Percentiles rank a stretch among this genome's conserved stretches.
phyloP scores from a whole-genome alignment of 1,284 basidiomycete species.

The Cryptococcus sp. region DNA sequence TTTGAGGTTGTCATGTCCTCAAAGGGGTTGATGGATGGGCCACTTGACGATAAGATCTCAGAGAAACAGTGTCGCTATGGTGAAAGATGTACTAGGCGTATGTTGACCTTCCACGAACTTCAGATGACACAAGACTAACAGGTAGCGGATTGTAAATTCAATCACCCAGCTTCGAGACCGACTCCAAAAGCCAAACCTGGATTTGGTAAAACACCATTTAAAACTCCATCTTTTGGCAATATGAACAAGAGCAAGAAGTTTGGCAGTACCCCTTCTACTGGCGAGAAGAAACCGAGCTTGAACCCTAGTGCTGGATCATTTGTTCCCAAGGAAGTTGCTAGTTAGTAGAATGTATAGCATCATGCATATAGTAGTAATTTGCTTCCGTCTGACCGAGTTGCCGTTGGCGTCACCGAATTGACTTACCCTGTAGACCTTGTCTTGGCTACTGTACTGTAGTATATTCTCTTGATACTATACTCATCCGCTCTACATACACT shows the following conservation, averaged over 20 bases:
- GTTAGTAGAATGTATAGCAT: neutral
- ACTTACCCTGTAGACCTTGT: neutral
- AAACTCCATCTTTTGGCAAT: slow-evolving; percentile 4
- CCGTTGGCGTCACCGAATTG: neutral
- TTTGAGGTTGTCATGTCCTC: slow-evolving; percentile 29
- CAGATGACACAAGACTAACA: neutral
- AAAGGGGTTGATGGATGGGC: slow-evolving; percentile 31
- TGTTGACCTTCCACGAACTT: too few species aligned
- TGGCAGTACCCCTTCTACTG: slow-evolving; percentile 5
- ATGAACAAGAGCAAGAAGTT: slow-evolving; percentile 37
- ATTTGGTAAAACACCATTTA: slow-evolving; percentile 6
- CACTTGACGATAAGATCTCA: slow-evolving; percentile 24
- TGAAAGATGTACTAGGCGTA: slow-evolving; percentile 41
- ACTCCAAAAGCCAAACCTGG: slow-evolving; percentile 8
- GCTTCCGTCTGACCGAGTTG: neutral
- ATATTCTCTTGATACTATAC: neutral
- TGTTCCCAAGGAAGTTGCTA: neutral
- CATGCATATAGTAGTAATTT: neutral
- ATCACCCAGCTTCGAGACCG: slow-evolving; percentile 31
- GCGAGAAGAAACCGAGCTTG: slow-evolving; percentile 3
- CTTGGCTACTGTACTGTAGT: too few species aligned
- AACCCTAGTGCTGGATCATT: slow-evolving; percentile 33
- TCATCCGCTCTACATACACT: neutral
- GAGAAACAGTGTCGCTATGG: slow-evolving; percentile 34
- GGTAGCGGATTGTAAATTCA: slow-evolving; percentile 37